Evolutionary conservation across 2,329 filamentous ascomycete genomes (phyloP).

Genomic region (Sarocladiaceae sp.): DNA sequence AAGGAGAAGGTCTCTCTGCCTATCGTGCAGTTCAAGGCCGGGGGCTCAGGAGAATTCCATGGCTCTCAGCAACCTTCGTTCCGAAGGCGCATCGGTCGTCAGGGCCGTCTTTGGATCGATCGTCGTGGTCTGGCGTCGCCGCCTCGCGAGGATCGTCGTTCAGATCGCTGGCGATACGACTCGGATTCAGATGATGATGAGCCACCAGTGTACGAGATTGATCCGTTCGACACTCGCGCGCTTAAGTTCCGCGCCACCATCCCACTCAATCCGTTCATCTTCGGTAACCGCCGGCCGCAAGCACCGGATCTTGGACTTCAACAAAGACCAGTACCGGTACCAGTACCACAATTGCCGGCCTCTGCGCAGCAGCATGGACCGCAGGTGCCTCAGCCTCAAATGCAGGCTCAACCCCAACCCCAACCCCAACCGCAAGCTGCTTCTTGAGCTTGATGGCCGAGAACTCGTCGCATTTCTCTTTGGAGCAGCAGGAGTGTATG

Average conservation of each 20-base stretch:
- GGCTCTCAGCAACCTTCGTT: conserved; percentile 58
- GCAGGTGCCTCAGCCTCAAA: conserved; percentile 17
- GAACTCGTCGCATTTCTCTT: neutral
- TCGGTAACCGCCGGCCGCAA: conserved; percentile 21
- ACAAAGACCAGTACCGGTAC: neutral
- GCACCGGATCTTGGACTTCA: conserved; percentile 11
- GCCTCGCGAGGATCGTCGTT: conserved; percentile 32
- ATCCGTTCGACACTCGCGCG: conserved; percentile 61
- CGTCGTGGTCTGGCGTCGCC: conserved; percentile 61
- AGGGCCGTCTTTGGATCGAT: conserved; percentile 85
- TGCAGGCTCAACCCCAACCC: conserved; percentile 22
- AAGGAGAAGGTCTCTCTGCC: conserved; percentile 18
- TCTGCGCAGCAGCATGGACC: conserved; percentile 11
- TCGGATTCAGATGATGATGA: conserved; percentile 83
- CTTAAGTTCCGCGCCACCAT: conserved; percentile 59
- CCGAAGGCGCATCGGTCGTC: conserved; percentile 77
- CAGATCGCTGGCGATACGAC: conserved; percentile 82
- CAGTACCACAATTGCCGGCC: conserved; percentile 4
- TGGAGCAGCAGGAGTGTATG: conserved; percentile 14
- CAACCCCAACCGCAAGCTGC: conserved; percentile 7
- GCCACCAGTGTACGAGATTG: conserved; percentile 67
- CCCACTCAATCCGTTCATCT: conserved; percentile 41
- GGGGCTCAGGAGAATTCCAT: conserved; percentile 33
- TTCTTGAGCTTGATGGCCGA: neutral
- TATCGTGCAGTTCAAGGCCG: conserved; percentile 43